Conservation (phyloP, 2,329 filamentous ascomycete species). For the Venturia aucupariae region DNA sequence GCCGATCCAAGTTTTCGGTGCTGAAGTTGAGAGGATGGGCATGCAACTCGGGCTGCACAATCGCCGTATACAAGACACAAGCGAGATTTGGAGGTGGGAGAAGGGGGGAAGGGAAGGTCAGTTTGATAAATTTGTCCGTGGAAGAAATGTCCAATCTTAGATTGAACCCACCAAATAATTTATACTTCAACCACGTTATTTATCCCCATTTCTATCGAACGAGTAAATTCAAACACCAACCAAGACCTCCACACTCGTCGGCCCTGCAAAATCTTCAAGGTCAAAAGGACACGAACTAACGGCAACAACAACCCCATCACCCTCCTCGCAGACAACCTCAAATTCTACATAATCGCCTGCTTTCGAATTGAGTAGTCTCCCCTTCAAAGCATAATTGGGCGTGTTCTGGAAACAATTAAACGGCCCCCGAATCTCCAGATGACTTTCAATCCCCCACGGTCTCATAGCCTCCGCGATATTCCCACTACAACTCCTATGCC, state of each 20-base stretch:
- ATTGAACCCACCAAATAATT: too few relatives aligned
- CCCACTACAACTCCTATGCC: conserved; percentile 29
- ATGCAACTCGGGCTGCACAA: too few relatives aligned
- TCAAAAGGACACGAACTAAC: conserved; percentile 33
- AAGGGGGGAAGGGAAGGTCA: too few relatives aligned
- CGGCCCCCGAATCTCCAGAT: conserved; percentile 28
- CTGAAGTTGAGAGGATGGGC: too few relatives aligned
- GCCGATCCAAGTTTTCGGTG: too few relatives aligned
- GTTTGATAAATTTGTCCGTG: background rate
- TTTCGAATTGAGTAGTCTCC: conserved; percentile 26
- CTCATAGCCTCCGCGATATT: conserved; percentile 32
- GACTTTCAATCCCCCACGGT: conserved; percentile 26
- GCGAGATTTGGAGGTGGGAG: too few relatives aligned
- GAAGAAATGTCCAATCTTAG: background rate
- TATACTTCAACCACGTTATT: background rate
- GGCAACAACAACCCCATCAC: conserved; percentile 22
- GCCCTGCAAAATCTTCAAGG: conserved; percentile 23
- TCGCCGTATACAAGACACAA: too few relatives aligned
- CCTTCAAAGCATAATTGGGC: conserved; percentile 30
- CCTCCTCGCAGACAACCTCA: conserved; percentile 26
- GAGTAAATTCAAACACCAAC: background rate
- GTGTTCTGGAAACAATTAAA: conserved; percentile 36
- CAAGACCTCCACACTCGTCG: conserved; percentile 3
- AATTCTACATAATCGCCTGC: conserved; percentile 32
- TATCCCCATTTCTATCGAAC: background rate